A percentile compares a stretch with the other conserved stretches of the same genome.
Conservation (phyloP, 177 flowering plant species). For the Telopea speciosissima region DNA sequence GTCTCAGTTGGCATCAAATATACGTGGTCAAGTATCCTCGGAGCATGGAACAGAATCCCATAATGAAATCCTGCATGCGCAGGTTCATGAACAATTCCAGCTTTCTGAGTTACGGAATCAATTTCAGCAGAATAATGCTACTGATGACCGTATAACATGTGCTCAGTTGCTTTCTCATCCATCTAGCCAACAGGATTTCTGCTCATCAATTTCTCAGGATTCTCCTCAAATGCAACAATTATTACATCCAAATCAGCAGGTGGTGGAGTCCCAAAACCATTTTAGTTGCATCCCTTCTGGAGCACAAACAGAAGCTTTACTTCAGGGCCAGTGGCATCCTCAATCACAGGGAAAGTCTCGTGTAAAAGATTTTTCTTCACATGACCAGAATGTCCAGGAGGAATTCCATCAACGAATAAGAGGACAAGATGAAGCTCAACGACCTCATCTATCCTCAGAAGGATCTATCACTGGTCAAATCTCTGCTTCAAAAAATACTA, state of each 20-base stretch:
- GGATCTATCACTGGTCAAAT: slow-evolving; percentile 38
- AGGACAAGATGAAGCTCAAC: slow-evolving; percentile 66
- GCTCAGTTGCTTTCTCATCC: slow-evolving; percentile 33
- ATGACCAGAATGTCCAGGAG: slow-evolving; percentile 59
- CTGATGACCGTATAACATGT: slow-evolving; percentile 35
- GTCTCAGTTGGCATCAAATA: slow-evolving; percentile 45
- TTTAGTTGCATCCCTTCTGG: slow-evolving; percentile 39
- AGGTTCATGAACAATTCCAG: slow-evolving; percentile 48
- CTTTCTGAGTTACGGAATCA: slow-evolving; percentile 56
- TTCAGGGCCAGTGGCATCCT: slow-evolving; percentile 53
- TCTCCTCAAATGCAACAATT: slow-evolving; percentile 55
- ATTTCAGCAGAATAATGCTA: slow-evolving; percentile 39
- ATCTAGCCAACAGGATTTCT: slow-evolving; percentile 34
- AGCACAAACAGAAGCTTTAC: slow-evolving; percentile 36
- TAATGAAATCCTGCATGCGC: slow-evolving; percentile 42
- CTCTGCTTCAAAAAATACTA: slow-evolving; percentile 24
- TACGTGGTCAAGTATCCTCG: slow-evolving; percentile 38
- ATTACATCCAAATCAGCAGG: slow-evolving; percentile 43
- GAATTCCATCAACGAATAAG: slow-evolving; percentile 56
- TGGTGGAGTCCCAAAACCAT: slow-evolving; percentile 42
- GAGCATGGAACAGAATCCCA: slow-evolving; percentile 48
- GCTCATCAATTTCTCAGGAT: slow-evolving; percentile 36
- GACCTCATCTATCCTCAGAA: slow-evolving; percentile 55
- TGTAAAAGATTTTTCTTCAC: slow-evolving; percentile 26
- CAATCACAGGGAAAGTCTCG: slow-evolving; percentile 39